Conservation (phyloP, 768 basidiomycete species). For the Hydnum rufescens region DNA sequence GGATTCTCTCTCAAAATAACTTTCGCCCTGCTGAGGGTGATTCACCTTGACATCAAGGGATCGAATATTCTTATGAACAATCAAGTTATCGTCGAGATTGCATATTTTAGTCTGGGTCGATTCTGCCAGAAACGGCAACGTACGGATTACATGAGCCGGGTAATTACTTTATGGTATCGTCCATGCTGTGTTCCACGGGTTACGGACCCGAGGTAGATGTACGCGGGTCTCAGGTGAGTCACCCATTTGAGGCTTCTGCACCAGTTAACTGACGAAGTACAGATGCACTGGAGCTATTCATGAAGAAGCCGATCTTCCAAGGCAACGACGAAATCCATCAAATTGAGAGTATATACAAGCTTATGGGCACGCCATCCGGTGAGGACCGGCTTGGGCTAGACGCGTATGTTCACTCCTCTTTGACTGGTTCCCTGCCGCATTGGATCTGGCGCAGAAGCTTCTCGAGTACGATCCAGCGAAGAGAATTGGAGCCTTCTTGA, state of each 20-base stretch:
- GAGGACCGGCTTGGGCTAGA: slow-evolving; percentile 52
- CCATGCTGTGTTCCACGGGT: slow-evolving; percentile 86
- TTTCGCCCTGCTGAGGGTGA: slow-evolving; percentile 72
- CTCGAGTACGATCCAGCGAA: slow-evolving; percentile 62
- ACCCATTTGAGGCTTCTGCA: not conserved
- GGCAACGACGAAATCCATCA: slow-evolving; percentile 97
- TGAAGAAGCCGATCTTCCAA: slow-evolving; percentile 92
- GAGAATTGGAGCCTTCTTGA: too few species aligned
- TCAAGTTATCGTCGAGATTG: slow-evolving; percentile 82
- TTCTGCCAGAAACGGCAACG: slow-evolving; percentile 83
- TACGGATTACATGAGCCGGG: slow-evolving; percentile 96
- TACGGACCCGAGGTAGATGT: slow-evolving; percentile 98
- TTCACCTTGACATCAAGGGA: slow-evolving; percentile 97
- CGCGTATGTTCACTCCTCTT: not conserved
- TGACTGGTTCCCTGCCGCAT: slow-evolving; percentile 56
- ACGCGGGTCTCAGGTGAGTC: slow-evolving; percentile 93
- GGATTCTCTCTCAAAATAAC: slow-evolving; percentile 77
- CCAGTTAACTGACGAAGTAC: not conserved
- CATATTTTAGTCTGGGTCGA: slow-evolving; percentile 90
- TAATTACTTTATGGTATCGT: slow-evolving; percentile 97
- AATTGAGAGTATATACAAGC: slow-evolving; percentile 76
- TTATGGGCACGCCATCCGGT: slow-evolving; percentile 73
- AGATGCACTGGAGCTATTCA: slow-evolving; percentile 88
- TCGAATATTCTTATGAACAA: slow-evolving; percentile 93
- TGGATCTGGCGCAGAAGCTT: slow-evolving; percentile 72